Percentiles rank a stretch among this genome's conserved stretches.
Evolutionary conservation across 169 alveolate species (phyloP).

Genomic region (Babesia ovata): DNA sequence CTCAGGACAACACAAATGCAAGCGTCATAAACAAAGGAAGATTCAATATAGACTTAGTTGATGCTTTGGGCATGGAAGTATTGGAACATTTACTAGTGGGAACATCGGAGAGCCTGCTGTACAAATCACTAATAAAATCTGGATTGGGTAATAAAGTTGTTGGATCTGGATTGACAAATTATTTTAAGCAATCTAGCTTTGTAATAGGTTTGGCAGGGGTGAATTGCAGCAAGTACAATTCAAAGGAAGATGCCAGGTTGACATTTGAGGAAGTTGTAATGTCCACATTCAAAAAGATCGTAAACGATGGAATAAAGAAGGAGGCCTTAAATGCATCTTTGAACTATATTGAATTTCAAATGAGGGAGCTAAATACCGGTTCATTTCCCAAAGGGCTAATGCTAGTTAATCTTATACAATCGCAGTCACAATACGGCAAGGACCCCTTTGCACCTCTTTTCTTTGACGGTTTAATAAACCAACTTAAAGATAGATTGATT

Average conservation of each 20-base stretch:
- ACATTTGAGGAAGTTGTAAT: slow-evolving; percentile 68
- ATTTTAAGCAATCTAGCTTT: slow-evolving; percentile 47
- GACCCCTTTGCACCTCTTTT: slow-evolving; percentile 57
- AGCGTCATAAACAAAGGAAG: not conserved
- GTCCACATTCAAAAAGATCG: slow-evolving; percentile 60
- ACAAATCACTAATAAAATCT: slow-evolving; percentile 70
- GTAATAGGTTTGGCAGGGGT: slow-evolving; percentile 56
- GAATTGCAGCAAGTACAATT: not conserved
- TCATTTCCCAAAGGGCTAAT: slow-evolving; percentile 62
- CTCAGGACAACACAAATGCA: slow-evolving; percentile 14
- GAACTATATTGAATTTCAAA: slow-evolving; percentile 72
- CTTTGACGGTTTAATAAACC: slow-evolving; percentile 36
- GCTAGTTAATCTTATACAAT: slow-evolving; percentile 49
- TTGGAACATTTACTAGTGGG: slow-evolving; percentile 61
- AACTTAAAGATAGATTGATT: slow-evolving; percentile 21
- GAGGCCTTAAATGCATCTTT: slow-evolving; percentile 77
- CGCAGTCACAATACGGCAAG: slow-evolving; percentile 44
- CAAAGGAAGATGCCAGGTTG: slow-evolving; percentile 41
- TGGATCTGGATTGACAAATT: slow-evolving; percentile 44
- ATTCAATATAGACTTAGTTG: slow-evolving; percentile 49
- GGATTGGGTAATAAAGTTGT: slow-evolving; percentile 56
- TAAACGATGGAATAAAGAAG: slow-evolving; percentile 72
- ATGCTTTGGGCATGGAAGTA: slow-evolving; percentile 60
- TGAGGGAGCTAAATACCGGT: slow-evolving; percentile 69
- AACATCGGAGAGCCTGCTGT: slow-evolving; percentile 72